Evolutionary conservation across 352 stramenopile species (phyloP).

Genomic region (Phytophthora chlamydospora): DNA sequence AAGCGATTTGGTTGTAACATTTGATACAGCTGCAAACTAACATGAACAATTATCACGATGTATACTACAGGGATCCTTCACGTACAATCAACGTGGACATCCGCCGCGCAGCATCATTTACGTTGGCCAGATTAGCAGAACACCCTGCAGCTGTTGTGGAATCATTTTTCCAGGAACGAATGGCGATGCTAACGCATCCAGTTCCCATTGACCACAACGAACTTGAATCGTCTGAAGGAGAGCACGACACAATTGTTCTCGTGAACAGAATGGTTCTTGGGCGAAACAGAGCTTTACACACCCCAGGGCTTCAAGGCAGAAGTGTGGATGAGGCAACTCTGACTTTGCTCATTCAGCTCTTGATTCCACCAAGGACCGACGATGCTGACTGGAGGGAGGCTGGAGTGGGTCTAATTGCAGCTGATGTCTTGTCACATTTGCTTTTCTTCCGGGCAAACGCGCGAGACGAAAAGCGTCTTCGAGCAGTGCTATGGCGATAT

Average conservation of each 20-base stretch:
- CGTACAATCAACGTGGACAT: slow-evolving; percentile 17
- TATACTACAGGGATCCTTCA: slow-evolving; percentile 2
- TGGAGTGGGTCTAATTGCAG: slow-evolving; percentile 1
- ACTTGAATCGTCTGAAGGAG: background rate
- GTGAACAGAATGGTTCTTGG: slow-evolving; percentile 40
- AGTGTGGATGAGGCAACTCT: slow-evolving; percentile 25
- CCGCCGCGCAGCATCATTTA: slow-evolving; percentile 37
- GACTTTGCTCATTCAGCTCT: slow-evolving; percentile 3
- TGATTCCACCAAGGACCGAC: background rate
- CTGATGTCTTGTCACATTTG: slow-evolving; percentile 22
- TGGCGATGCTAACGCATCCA: slow-evolving; percentile 22
- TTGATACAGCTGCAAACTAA: background rate
- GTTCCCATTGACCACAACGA: slow-evolving; percentile 4
- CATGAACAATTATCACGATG: background rate
- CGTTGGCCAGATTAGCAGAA: slow-evolving; percentile 37
- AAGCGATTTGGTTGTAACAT: background rate
- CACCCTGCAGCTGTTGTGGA: slow-evolving; percentile 27
- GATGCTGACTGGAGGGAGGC: background rate
- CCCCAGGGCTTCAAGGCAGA: slow-evolving; percentile 31
- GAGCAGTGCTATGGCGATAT: slow-evolving; percentile 22
- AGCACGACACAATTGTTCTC: slow-evolving; percentile 16
- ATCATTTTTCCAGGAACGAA: slow-evolving; percentile 41
- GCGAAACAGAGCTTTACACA: slow-evolving; percentile 33
- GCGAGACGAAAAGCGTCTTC: slow-evolving; percentile 8
- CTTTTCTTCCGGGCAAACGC: slow-evolving; percentile 15